A percentile compares a stretch with the other conserved stretches of the same genome.
Conservation (phyloP, 2,329 filamentous ascomycete species). For the Fusarium sp. region DNA sequence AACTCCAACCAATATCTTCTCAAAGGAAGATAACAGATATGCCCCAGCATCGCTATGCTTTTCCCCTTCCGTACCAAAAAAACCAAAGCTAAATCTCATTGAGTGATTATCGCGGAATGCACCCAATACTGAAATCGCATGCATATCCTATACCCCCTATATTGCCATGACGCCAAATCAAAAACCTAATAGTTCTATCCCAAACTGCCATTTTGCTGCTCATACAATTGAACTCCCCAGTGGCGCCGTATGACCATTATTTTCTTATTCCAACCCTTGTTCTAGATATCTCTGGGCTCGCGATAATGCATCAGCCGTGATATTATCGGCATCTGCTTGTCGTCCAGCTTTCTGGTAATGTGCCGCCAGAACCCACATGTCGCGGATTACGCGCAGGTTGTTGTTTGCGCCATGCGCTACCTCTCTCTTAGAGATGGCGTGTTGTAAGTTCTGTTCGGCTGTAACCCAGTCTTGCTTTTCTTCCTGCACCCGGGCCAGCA, state of each 20-base stretch:
- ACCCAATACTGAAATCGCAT: background rate
- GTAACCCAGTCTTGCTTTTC: slow-evolving; percentile 49
- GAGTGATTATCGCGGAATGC: background rate
- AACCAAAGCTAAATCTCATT: background rate
- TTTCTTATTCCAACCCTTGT: slow-evolving; percentile 35
- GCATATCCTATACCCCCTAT: slow-evolving; percentile 7
- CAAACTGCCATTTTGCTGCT: background rate
- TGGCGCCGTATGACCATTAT: slow-evolving; percentile 1
- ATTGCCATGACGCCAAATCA: slow-evolving; percentile 12
- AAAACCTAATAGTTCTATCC: slow-evolving; percentile 14
- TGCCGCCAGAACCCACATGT: slow-evolving; percentile 56
- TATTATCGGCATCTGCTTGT: slow-evolving; percentile 45
- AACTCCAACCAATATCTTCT: slow-evolving; percentile 28
- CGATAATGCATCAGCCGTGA: slow-evolving; percentile 51
- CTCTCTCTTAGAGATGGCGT: slow-evolving; percentile 53
- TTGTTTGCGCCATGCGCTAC: slow-evolving; percentile 52
- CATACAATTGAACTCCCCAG: slow-evolving; percentile 10
- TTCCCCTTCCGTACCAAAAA: background rate
- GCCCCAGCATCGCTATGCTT: slow-evolving; percentile 22
- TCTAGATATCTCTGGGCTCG: slow-evolving; percentile 51
- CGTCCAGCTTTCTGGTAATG: slow-evolving; percentile 52
- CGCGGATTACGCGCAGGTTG: slow-evolving; percentile 54
- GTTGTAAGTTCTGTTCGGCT: slow-evolving; percentile 52
- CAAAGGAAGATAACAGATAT: slow-evolving; percentile 17
- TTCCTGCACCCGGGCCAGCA: slow-evolving; percentile 54